A percentile compares a stretch with the other conserved stretches of the same genome.
Evolutionary conservation across 2,329 filamentous ascomycete species (phyloP).

Genomic region (Cercospora sp.): DNA sequence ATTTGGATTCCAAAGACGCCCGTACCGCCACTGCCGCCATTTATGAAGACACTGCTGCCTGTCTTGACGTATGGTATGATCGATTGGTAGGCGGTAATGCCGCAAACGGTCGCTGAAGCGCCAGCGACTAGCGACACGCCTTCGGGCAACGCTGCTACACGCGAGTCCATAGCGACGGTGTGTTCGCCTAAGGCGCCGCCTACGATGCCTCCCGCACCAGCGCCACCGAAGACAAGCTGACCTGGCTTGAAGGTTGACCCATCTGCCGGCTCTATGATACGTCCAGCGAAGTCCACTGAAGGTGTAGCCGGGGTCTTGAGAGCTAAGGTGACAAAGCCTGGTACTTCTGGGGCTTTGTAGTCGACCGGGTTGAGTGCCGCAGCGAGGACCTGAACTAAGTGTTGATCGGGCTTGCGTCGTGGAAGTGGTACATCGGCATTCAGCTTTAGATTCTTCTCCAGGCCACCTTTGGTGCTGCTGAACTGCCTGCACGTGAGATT

Average conservation of each 20-base stretch:
- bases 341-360: slow-evolving; percentile 61
- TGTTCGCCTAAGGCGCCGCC: slow-evolving; percentile 43
- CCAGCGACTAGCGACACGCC: slow-evolving; percentile 43
- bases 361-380: slow-evolving; percentile 60
- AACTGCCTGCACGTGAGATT: slow-evolving; percentile 49
- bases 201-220: slow-evolving; percentile 36
- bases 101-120: slow-evolving; percentile 39
- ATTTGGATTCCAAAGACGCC: slow-evolving; percentile 64
- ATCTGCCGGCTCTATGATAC: slow-evolving; percentile 46
- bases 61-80: slow-evolving; percentile 41
- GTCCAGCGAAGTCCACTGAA: slow-evolving; percentile 55
- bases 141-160: slow-evolving; percentile 45
- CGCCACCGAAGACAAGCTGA: slow-evolving; percentile 44
- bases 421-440: slow-evolving; percentile 45
- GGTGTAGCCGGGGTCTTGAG: slow-evolving; percentile 48
- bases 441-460: slow-evolving; percentile 57
- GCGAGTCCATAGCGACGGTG: slow-evolving; percentile 39
- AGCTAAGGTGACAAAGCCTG: slow-evolving; percentile 42
- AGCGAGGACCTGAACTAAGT: slow-evolving; percentile 58
- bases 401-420: slow-evolving; percentile 42
- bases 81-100: slow-evolving; percentile 43
- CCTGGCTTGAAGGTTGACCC: slow-evolving; percentile 38
- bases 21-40: slow-evolving; percentile 63
- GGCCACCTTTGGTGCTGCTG: slow-evolving; percentile 44
- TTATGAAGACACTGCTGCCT: slow-evolving; percentile 60